A percentile compares a stretch with the other conserved stretches of the same genome.
These are phyloP conservation scores for Hemileia vastatrix DNA, from an alignment of 1,284 basidiomycete species.

Conservation along the genomic window DNA sequence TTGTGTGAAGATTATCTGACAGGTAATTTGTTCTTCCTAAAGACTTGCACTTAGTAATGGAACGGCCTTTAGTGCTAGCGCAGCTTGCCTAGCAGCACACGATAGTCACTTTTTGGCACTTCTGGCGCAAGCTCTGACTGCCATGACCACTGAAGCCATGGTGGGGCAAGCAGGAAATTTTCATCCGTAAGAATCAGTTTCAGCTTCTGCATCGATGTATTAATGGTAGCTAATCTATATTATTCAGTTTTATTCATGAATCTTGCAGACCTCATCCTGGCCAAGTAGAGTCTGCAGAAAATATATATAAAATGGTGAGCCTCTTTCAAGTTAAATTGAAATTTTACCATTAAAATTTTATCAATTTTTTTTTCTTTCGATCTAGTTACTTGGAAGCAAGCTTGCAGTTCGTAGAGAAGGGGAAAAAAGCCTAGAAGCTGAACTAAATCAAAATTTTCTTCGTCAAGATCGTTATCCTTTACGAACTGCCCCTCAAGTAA, in stretches of 20 bases:
- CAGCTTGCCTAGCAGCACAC: constrained; percentile 52
- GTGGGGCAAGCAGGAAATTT: constrained; percentile 18
- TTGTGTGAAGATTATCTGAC: not conserved
- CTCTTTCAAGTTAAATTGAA: constrained; percentile 19
- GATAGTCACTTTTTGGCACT: constrained; percentile 64
- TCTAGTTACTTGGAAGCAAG: constrained; percentile 61
- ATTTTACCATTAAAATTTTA: not conserved
- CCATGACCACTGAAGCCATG: constrained; percentile 72
- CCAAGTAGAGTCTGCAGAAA: constrained; percentile 64
- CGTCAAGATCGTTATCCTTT: constrained; percentile 71
- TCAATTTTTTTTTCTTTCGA: constrained; percentile 24
- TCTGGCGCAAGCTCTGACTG: constrained; percentile 65
- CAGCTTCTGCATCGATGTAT: constrained; percentile 51
- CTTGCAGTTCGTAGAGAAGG: constrained; percentile 57
- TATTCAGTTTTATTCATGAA: constrained; percentile 58
- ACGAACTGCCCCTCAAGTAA: constrained; percentile 59
- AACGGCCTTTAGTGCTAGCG: constrained; percentile 62
- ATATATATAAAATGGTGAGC: constrained; percentile 53
- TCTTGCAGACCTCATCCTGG: constrained; percentile 74
- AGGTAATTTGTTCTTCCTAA: not conserved
- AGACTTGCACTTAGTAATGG: constrained; percentile 53
- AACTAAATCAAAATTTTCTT: constrained; percentile 60
- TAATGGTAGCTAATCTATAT: no score
- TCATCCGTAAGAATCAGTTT: constrained; percentile 2
- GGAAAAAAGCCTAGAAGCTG: constrained; percentile 53